Base-by-base conservation (phyloP, 441 rosid genomes). In the Mallotus repandus region DNA sequence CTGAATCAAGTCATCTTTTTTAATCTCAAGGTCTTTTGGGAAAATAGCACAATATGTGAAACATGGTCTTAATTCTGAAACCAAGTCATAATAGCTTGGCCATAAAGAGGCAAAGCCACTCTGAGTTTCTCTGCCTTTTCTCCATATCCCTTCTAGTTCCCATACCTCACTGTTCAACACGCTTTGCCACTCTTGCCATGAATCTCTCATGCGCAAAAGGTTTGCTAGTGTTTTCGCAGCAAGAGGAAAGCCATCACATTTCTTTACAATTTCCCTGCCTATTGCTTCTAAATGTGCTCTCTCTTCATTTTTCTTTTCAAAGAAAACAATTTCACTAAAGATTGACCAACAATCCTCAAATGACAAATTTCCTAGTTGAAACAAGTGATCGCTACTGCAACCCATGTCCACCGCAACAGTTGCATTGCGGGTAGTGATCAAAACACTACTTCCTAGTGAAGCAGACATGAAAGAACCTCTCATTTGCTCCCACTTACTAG, bases 191-290 rank as follows among this genome's bases (percentile, higher is more conserved):
- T 62, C 68, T n/a, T 2, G 25, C 41, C 2, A 32, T 0, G 59
- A 32, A 4, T 52, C 18, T 49, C 52, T 52, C 0, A 52, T n/a
- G 4, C 60, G 58, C 50, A 71, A 38, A 14, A 61, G 56, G 14
- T 68, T 38, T 4, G 60, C 75, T 53, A 71, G 60, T 49, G 22
- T 53, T 55, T 71, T 71, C n/a, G 68, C 68, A 71, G 75, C 75
- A 4, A 62, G 49, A 71, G 75, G 60, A 18, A 71, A 52, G 53
- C 74, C 68, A 48, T 63, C 46, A 52, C 75, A 71, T 41, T 38
- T 62, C 1, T 16, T 9, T 59, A 59, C 73, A 14, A 70, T 70
- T 15, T 70, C 0, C 29, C 56, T 70, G 25, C 74, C 74, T 48
- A 32, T 71, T 7, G 9, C 58, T 49, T 71, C 74, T 12, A 71